Conservation (phyloP, 2,329 filamentous ascomycete genomes). For the Triangularia setosa region DNA sequence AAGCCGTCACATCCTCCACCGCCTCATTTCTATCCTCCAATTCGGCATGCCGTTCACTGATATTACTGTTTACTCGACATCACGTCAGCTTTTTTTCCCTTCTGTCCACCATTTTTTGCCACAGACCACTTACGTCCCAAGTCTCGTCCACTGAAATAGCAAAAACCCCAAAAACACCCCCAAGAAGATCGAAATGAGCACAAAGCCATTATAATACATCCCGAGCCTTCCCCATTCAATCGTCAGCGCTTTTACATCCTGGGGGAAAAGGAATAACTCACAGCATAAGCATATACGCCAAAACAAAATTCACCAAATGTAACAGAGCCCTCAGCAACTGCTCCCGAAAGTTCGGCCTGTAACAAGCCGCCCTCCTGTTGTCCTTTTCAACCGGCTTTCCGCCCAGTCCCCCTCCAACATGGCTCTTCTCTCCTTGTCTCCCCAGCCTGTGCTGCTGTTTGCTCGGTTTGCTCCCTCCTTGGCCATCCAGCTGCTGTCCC, state of each 20-base stretch:
- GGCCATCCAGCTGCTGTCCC: background rate
- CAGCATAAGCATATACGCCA: slow-evolving; percentile 7
- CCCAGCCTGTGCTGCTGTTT: background rate
- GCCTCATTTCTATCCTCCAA: background rate
- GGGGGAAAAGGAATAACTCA: background rate
- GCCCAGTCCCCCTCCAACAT: background rate
- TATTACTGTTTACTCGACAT: background rate
- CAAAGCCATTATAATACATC: slow-evolving; percentile 5
- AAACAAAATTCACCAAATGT: background rate
- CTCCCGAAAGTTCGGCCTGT: background rate
- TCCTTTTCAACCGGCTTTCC: background rate
- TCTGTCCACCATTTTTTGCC: background rate
- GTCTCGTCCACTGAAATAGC: background rate
- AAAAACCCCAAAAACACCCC: slow-evolving; percentile 7
- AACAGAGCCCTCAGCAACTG: background rate
- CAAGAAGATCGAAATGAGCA: background rate
- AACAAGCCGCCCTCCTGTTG: background rate
- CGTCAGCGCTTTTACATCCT: too few relatives aligned
- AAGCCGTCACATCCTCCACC: background rate
- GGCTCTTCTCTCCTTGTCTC: background rate
- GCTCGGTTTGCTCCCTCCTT: background rate
- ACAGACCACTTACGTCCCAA: background rate
- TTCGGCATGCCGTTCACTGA: background rate
- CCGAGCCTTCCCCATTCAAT: background rate
- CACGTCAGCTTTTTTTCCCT: background rate